phyloP scores from a whole-genome alignment of 2,329 filamentous ascomycete genomes.

The Sporothrix mexicana region DNA sequence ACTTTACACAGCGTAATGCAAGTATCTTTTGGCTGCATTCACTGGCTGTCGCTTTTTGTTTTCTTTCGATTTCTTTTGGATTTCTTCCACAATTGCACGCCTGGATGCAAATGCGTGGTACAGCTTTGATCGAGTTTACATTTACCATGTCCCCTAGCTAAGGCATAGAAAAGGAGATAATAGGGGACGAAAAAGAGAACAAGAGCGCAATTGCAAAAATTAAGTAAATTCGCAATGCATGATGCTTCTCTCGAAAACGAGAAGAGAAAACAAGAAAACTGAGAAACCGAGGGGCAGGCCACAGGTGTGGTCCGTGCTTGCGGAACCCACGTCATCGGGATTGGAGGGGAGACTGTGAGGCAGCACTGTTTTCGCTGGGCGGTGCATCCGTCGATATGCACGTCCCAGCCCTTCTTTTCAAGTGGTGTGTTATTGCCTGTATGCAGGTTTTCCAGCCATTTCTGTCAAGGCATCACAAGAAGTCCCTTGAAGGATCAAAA shows the following conservation, averaged over 20 bases:
- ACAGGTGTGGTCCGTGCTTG: conserved; percentile 22
- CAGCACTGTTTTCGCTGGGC: neutral
- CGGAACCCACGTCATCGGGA: conserved; percentile 27
- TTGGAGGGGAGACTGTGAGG: neutral
- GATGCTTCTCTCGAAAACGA: neutral
- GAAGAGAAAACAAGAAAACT: neutral
- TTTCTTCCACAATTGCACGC: neutral
- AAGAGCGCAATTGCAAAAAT: neutral
- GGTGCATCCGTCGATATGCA: conserved; percentile 14
- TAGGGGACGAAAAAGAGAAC: neutral
- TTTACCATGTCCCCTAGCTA: neutral
- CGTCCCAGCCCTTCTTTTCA: conserved; percentile 15
- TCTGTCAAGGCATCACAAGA: neutral
- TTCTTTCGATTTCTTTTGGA: neutral
- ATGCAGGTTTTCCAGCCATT: conserved; percentile 16
- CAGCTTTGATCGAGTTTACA: neutral
- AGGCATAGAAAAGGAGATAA: neutral
- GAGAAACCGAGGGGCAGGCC: conserved; percentile 17
- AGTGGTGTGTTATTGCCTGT: conserved; percentile 19
- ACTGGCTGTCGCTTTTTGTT: neutral
- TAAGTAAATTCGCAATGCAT: neutral
- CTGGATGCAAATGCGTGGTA: conserved; percentile 12
- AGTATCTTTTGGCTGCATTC: neutral
- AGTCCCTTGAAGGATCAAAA: neutral
- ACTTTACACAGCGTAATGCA: conserved; percentile 11